Conservation (phyloP, 169 alveolate genomes). For the Cyclospora cayetanensis region DNA sequence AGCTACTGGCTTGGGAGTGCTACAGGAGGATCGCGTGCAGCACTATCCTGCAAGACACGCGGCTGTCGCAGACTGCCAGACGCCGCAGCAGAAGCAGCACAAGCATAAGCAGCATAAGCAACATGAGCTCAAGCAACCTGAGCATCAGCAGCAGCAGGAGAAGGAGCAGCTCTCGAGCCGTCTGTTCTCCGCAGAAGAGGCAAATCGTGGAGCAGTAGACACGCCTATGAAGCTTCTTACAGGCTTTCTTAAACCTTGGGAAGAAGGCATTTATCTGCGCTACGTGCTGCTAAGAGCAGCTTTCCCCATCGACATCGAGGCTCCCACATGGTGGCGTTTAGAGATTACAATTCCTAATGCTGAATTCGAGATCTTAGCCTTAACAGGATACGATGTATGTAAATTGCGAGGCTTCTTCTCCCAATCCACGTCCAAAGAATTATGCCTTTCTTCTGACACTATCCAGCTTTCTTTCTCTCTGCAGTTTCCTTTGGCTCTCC, state of each 20-base stretch:
- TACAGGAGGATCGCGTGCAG: background rate
- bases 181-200: background rate
- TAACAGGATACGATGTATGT: slow-evolving; percentile 24
- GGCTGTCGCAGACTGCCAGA: background rate
- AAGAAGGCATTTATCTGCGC: background rate
- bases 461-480: no score
- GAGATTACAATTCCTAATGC: slow-evolving; percentile 4
- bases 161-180: background rate
- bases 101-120: background rate
- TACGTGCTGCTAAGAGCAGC: slow-evolving; percentile 15
- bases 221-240: background rate
- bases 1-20: slow-evolving; percentile 23
- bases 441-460: no score
- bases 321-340: slow-evolving; percentile 36
- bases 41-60: background rate
- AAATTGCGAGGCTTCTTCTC: no score
- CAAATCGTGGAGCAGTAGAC: background rate
- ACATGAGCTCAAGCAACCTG: background rate
- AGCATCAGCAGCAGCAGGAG: background rate
- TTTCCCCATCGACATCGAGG: background rate
- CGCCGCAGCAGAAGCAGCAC: background rate
- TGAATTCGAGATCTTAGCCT: background rate
- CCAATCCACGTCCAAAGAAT: no score
- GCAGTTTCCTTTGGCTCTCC: no score
- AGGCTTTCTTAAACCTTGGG: slow-evolving; percentile 37